phyloP scores from a whole-genome alignment of 129 eudicot species.

The Helianthus tuberosus region DNA sequence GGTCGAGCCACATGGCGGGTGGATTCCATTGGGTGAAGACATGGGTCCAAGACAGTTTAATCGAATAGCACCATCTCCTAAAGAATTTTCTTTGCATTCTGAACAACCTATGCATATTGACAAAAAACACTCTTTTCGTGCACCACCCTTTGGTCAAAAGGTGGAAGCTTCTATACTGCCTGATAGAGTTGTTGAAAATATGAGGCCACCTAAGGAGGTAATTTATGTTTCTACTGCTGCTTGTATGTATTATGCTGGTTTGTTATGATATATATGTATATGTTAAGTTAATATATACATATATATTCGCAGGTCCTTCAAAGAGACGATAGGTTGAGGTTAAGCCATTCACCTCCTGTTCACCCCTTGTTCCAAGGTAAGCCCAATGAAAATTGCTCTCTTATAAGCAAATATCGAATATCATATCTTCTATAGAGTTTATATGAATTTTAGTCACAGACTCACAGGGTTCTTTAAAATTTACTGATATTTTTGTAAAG shows the following conservation, averaged over 20 bases:
- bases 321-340: slow-evolving; percentile 67
- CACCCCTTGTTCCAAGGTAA: slow-evolving; percentile 73
- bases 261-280: not conserved
- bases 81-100: slow-evolving; percentile 52
- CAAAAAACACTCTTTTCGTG: slow-evolving; percentile 60
- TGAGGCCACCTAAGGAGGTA: slow-evolving; percentile 87
- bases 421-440: no score
- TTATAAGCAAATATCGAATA: not conserved
- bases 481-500: not conserved
- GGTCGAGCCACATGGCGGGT: slow-evolving; percentile 64
- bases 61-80: slow-evolving; percentile 45
- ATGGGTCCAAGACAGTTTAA: slow-evolving; percentile 62
- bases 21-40: slow-evolving; percentile 88
- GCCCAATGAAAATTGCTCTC: not conserved
- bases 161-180: slow-evolving; percentile 56
- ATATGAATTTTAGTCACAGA: no score
- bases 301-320: slow-evolving; percentile 56
- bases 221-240: not conserved
- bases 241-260: slow-evolving; percentile 24
- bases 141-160: slow-evolving; percentile 60
- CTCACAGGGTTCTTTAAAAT: not conserved
- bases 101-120: slow-evolving; percentile 62
- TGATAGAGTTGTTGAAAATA: slow-evolving; percentile 65
- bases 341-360: slow-evolving; percentile 50
- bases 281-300: not conserved